These are phyloP conservation scores for Rhynchosporium secalis DNA, from an alignment of 2,329 filamentous ascomycete species.

Conservation along the genomic window DNA sequence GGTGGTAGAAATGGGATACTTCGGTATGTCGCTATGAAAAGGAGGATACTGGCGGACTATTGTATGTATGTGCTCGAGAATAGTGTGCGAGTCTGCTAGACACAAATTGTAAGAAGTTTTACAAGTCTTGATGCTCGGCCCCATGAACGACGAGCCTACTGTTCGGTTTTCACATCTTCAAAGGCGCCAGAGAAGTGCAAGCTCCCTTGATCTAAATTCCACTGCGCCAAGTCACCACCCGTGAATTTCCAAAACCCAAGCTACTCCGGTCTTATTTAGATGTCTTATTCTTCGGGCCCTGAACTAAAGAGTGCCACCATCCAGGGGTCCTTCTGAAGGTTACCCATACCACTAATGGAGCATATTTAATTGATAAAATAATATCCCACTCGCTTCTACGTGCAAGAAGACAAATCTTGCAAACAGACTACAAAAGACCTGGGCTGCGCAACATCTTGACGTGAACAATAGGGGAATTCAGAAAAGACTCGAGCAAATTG, in stretches of 20 bases:
- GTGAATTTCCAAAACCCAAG: slow-evolving; percentile 51
- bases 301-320: no score
- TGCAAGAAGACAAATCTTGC: no score
- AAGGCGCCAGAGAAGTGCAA: slow-evolving; percentile 56
- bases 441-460: no score
- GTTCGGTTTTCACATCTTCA: slow-evolving; percentile 55
- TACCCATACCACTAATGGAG: no score
- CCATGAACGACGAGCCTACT: slow-evolving; percentile 56
- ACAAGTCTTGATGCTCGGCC: neutral
- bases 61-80: neutral
- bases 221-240: slow-evolving; percentile 51
- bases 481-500: no score
- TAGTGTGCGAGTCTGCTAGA: neutral
- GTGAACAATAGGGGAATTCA: no score
- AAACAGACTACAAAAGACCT: no score
- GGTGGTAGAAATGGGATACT: neutral
- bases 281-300: no score
- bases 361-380: no score
- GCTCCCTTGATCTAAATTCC: slow-evolving; percentile 56
- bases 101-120: neutral
- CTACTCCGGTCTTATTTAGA: no score
- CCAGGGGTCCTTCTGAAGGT: no score
- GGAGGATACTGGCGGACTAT: neutral
- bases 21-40: neutral
- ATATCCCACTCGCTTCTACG: no score